Percentiles rank a stretch among this genome's conserved stretches.
Evolutionary conservation across 768 basidiomycete genomes (phyloP).

Genomic region (Cantharellus cinnabarinus): DNA sequence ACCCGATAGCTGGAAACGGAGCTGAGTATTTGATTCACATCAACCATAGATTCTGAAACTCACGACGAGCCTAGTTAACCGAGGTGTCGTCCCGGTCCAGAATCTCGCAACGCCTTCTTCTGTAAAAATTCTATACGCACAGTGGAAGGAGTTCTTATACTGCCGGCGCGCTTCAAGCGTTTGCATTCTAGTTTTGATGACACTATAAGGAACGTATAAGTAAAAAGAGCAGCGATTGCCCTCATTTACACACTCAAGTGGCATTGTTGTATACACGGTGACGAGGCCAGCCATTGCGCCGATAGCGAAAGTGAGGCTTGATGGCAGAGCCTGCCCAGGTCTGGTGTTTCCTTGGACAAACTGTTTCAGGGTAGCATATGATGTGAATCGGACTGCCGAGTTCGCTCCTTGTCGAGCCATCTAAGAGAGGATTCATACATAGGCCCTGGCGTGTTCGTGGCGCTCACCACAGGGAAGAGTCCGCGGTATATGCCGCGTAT

Average conservation of each 20-base stretch:
- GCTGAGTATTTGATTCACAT: background rate
- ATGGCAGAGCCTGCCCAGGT: slow-evolving; percentile 69
- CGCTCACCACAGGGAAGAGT: slow-evolving; percentile 74
- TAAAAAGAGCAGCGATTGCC: background rate
- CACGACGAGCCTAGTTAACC: slow-evolving; percentile 67
- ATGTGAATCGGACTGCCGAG: slow-evolving; percentile 88
- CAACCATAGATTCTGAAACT: slow-evolving; percentile 1
- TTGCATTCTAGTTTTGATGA: slow-evolving; percentile 98
- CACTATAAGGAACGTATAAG: slow-evolving; percentile 25
- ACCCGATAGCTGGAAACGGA: slow-evolving; percentile 47
- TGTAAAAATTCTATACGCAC: slow-evolving; percentile 80
- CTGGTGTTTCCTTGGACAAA: slow-evolving; percentile 69
- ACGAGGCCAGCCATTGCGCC: slow-evolving; percentile 87
- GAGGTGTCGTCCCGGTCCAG: slow-evolving; percentile 92
- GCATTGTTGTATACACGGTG: slow-evolving; percentile 83
- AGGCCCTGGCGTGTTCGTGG: background rate
- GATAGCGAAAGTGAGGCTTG: slow-evolving; percentile 79
- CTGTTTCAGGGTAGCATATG: slow-evolving; percentile 85
- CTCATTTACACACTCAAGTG: slow-evolving; percentile 39
- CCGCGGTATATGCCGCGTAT: slow-evolving; percentile 58
- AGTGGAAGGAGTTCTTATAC: slow-evolving; percentile 90
- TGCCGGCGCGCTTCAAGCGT: slow-evolving; percentile 60
- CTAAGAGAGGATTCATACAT: slow-evolving; percentile 20
- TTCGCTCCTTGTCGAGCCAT: slow-evolving; percentile 98
- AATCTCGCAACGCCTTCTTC: slow-evolving; percentile 86